Evolutionary conservation across 139 green algal species (phyloP).

Genomic region (Volvox africanus): DNA sequence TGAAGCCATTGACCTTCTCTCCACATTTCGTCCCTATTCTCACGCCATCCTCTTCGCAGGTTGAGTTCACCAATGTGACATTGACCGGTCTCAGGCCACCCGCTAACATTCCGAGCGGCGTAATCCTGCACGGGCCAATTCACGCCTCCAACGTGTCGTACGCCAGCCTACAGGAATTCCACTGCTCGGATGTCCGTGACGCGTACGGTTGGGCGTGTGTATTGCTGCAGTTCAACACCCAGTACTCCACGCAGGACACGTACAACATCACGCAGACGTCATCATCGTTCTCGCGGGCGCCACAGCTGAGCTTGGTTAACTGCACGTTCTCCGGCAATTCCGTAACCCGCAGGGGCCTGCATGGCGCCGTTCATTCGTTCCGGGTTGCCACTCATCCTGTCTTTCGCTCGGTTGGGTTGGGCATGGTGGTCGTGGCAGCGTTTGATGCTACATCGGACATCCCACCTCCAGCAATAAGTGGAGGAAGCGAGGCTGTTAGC

Average conservation of each 20-base stretch:
- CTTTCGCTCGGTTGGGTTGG: background rate
- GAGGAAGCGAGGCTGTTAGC: background rate
- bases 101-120: background rate
- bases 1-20: background rate
- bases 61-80: background rate
- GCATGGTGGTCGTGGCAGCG: background rate
- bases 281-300: background rate
- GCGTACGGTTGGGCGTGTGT: conserved; percentile 4
- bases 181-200: background rate
- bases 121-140: background rate
- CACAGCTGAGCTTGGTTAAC: background rate
- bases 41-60: background rate
- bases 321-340: background rate
- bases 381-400: background rate
- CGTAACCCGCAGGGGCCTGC: background rate
- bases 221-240: conserved; percentile 5
- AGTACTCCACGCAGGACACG: background rate
- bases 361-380: background rate
- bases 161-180: background rate
- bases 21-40: background rate
- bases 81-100: background rate
- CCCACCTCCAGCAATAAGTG: background rate
- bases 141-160: conserved; percentile 8
- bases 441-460: background rate
- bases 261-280: background rate